Conservation (phyloP, 1,284 basidiomycete genomes). For the Mycena sp. region DNA sequence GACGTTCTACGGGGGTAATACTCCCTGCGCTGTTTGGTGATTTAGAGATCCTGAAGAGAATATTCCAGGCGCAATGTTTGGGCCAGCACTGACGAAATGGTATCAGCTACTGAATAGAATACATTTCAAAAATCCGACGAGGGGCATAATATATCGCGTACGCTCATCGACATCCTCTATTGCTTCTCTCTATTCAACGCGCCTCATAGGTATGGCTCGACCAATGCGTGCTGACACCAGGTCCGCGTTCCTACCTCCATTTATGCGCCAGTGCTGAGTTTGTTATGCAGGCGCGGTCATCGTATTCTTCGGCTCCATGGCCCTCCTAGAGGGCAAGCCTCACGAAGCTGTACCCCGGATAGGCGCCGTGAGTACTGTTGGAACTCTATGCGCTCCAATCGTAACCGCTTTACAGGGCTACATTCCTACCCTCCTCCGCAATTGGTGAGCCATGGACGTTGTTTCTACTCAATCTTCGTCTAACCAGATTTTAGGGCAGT, state of each 20-base stretch:
- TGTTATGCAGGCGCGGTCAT: constrained; percentile 68
- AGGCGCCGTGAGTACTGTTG: constrained; percentile 52
- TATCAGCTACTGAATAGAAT: constrained; percentile 71
- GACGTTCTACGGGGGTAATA: constrained; percentile 76
- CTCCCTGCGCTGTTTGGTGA: constrained; percentile 9
- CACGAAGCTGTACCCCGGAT: constrained; percentile 65
- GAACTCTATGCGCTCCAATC: neutral
- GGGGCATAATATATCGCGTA: constrained; percentile 68
- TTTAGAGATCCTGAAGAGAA: neutral
- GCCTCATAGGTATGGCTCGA: constrained; percentile 74
- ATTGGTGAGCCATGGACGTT: constrained; percentile 61
- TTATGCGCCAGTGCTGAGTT: neutral
- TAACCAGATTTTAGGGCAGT: constrained; percentile 60
- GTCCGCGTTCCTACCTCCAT: constrained; percentile 42
- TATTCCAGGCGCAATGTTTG: constrained; percentile 68
- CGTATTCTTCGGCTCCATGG: constrained; percentile 81
- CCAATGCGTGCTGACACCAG: constrained; percentile 76
- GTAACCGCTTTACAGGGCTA: constrained; percentile 57
- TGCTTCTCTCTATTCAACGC: neutral
- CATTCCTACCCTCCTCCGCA: constrained; percentile 73
- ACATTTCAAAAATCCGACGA: constrained; percentile 66
- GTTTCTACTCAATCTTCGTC: no score
- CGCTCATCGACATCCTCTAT: constrained; percentile 30
- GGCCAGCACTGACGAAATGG: constrained; percentile 79
- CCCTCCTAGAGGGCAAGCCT: constrained; percentile 75